phyloP scores from a whole-genome alignment of 192 early-diverging fungal genomes.

The Spinellus fusiger region DNA sequence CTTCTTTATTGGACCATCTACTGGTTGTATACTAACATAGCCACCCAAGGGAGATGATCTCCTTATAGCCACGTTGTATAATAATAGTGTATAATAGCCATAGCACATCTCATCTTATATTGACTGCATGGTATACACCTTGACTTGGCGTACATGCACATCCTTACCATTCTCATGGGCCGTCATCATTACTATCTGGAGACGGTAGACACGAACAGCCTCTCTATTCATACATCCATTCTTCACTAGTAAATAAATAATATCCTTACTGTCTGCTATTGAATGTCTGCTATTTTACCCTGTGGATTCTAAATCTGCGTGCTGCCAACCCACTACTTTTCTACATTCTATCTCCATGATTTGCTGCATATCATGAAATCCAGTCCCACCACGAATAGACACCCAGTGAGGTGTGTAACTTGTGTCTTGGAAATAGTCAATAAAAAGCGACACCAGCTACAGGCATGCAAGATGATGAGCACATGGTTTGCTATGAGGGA shows the following conservation, averaged over 20 bases:
- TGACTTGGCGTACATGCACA: conserved; percentile 74
- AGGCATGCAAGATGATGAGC: neutral
- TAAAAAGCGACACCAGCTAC: conserved; percentile 53
- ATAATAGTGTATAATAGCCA: neutral
- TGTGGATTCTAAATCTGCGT: conserved; percentile 47
- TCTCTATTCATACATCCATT: conserved; percentile 19
- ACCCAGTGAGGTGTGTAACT: conserved; percentile 71
- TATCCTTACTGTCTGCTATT: conserved; percentile 5
- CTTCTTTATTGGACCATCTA: no score
- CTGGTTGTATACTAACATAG: no score
- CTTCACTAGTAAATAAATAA: neutral
- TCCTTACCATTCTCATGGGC: conserved; percentile 84
- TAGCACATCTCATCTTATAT: conserved; percentile 36
- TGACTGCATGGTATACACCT: conserved; percentile 52
- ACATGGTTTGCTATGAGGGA: neutral
- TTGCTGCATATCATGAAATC: conserved; percentile 52
- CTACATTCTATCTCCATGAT: conserved; percentile 44
- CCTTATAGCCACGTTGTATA: neutral
- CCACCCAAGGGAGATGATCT: no score
- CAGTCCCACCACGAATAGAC: conserved; percentile 61
- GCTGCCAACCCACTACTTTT: conserved; percentile 64
- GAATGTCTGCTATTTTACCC: conserved; percentile 4
- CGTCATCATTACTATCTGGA: conserved; percentile 64
- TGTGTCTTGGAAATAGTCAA: conserved; percentile 77
- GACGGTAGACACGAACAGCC: conserved; percentile 52